Conservation (phyloP, 306 rosid genomes). For the Vachellia collinsii region DNA sequence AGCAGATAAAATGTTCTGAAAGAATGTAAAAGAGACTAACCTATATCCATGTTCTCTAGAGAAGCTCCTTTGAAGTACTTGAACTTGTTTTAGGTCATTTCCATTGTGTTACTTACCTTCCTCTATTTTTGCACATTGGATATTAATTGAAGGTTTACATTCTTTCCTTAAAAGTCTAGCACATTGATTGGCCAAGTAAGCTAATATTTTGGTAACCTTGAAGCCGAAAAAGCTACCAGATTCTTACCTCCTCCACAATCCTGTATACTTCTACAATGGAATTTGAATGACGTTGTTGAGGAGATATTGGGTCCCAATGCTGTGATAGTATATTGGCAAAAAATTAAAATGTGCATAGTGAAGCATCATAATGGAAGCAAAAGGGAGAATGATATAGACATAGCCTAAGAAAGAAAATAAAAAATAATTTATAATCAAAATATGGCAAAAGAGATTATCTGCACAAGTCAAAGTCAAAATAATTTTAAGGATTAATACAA, state of each 20-base stretch:
- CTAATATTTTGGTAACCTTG: conserved; percentile 21
- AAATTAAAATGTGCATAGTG: conserved; percentile 23
- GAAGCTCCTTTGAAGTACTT: conserved; percentile 23
- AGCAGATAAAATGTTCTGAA: conserved; percentile 26
- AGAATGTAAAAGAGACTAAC: conserved; percentile 23
- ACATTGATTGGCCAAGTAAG: conserved; percentile 14
- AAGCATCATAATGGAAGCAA: conserved; percentile 28
- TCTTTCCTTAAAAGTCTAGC: conserved; percentile 14
- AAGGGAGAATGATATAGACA: conserved; percentile 24
- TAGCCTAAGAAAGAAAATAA: conserved; percentile 9
- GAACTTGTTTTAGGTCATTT: conserved; percentile 3
- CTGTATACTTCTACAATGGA: conserved; percentile 97
- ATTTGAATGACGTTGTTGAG: conserved; percentile 92
- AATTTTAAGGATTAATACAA: not conserved
- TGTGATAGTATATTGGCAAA: conserved; percentile 46
- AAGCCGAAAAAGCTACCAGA: conserved; percentile 16
- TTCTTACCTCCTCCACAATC: conserved; percentile 93
- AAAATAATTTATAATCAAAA: conserved; percentile 3
- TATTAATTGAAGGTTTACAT: not conserved
- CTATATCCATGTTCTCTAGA: conserved; percentile 13
- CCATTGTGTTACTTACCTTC: conserved; percentile 15
- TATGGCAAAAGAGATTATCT: conserved; percentile 17
- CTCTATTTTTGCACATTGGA: not conserved
- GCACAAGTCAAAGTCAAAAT: not conserved
- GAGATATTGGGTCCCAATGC: conserved; percentile 94